These are phyloP conservation scores for Fusarium irregulare DNA, from an alignment of 2,329 filamentous ascomycete genomes.

Conservation along the genomic window DNA sequence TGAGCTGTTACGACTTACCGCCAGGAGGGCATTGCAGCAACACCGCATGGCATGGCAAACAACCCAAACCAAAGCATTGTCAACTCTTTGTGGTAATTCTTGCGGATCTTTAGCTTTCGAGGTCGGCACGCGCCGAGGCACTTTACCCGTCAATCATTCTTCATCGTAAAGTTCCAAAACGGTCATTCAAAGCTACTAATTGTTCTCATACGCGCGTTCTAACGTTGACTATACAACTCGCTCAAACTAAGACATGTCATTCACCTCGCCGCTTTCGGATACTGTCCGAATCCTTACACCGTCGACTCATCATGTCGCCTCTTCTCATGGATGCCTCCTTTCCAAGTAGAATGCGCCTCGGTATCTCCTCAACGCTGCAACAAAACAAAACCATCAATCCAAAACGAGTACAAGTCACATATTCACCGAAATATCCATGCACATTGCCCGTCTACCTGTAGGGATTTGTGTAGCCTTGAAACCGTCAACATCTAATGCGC, in stretches of 20 bases:
- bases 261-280: conserved; percentile 27
- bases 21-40: conserved; percentile 3
- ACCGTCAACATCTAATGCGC: background rate
- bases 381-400: conserved; percentile 1
- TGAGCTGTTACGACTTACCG: conserved; percentile 11
- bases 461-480: conserved; percentile 12
- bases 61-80: conserved; percentile 5
- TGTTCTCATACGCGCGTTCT: background rate
- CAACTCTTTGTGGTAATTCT: conserved; percentile 17
- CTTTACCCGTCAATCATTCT: background rate
- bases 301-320: conserved; percentile 18
- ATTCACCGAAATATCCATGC: conserved; percentile 10
- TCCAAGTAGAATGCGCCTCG: conserved; percentile 31
- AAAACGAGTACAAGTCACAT: conserved; percentile 13
- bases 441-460: background rate
- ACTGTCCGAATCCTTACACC: conserved; percentile 31
- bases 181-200: conserved; percentile 13
- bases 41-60: conserved; percentile 8
- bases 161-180: conserved; percentile 1
- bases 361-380: conserved; percentile 23
- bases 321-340: conserved; percentile 1
- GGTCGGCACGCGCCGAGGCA: conserved; percentile 18
- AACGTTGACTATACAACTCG: background rate
- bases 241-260: background rate
- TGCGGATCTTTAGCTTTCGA: conserved; percentile 15